A percentile compares a stretch with the other conserved stretches of the same genome.
phyloP scores from a whole-genome alignment of 495 filamentous ascomycete species.

The Hypoxylon fuscum region DNA sequence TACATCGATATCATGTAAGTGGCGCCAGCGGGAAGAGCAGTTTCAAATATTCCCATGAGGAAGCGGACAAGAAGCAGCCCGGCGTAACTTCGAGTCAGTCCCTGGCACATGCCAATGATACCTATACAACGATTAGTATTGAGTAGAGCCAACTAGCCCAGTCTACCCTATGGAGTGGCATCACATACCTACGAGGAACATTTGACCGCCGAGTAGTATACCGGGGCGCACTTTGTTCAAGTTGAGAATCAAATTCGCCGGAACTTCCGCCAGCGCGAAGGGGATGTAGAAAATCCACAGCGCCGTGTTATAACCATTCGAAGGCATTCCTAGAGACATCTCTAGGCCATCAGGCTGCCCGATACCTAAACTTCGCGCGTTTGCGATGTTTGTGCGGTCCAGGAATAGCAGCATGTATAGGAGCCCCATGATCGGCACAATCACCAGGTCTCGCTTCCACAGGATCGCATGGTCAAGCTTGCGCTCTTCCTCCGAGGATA shows the following conservation, averaged over 20 bases:
- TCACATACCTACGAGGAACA: slow-evolving; percentile 29
- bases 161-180: not conserved
- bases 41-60: slow-evolving; percentile 34
- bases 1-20: slow-evolving; percentile 44
- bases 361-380: slow-evolving; percentile 30
- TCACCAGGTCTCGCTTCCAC: slow-evolving; percentile 38
- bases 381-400: slow-evolving; percentile 40
- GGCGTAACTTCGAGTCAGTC: slow-evolving; percentile 28
- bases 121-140: slow-evolving; percentile 20
- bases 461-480: slow-evolving; percentile 22
- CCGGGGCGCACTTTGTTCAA: slow-evolving; percentile 32
- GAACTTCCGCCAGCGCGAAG: slow-evolving; percentile 33
- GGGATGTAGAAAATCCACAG: slow-evolving; percentile 38
- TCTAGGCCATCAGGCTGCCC: slow-evolving; percentile 29
- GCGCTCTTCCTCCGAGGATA: slow-evolving; percentile 8
- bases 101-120: slow-evolving; percentile 36
- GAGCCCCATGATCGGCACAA: slow-evolving; percentile 33
- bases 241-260: slow-evolving; percentile 36
- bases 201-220: slow-evolving; percentile 31
- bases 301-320: slow-evolving; percentile 34
- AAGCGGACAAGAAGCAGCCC: slow-evolving; percentile 37
- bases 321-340: slow-evolving; percentile 30
- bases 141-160: not conserved
- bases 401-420: slow-evolving; percentile 37
- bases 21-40: slow-evolving; percentile 39